These are phyloP conservation scores for Fusarium liriodendri DNA, from an alignment of 2,329 filamentous ascomycete genomes.

Conservation along the genomic window DNA sequence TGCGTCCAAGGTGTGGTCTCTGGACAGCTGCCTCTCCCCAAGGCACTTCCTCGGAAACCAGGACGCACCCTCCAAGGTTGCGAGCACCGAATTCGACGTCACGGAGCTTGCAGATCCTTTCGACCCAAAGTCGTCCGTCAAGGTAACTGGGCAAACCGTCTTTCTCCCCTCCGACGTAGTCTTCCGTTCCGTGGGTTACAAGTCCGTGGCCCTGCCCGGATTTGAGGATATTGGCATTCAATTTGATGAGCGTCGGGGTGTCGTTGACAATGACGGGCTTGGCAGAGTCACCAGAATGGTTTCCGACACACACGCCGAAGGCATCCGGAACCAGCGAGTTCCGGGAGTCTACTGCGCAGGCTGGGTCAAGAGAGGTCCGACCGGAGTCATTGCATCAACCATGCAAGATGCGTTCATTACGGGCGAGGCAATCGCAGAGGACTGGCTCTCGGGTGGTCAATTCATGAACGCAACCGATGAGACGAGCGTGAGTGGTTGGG, in stretches of 20 bases:
- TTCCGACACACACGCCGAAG: conserved; percentile 40
- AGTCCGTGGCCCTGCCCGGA: conserved; percentile 80
- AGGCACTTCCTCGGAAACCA: conserved; percentile 69
- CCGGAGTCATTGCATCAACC: conserved; percentile 94
- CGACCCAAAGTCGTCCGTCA: conserved; percentile 62
- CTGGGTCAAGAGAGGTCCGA: conserved; percentile 96
- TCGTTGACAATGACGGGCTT: conserved; percentile 84
- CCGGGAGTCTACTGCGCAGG: conserved; percentile 91
- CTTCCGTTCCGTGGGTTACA: conserved; percentile 96
- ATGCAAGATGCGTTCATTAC: conserved; percentile 96
- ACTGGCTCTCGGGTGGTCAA: conserved; percentile 68
- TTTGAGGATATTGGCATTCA: conserved; percentile 79
- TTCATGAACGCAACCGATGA: conserved; percentile 51
- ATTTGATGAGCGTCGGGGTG: conserved; percentile 79
- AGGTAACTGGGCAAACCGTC: conserved; percentile 60
- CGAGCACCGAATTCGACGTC: conserved; percentile 75
- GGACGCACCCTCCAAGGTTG: conserved; percentile 61
- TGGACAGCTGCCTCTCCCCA: conserved; percentile 88
- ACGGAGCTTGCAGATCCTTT: conserved; percentile 67
- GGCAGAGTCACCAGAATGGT: conserved; percentile 72
- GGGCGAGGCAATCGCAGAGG: conserved; percentile 83
- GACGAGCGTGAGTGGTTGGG: conserved; percentile 71
- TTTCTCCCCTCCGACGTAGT: conserved; percentile 75
- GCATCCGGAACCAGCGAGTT: conserved; percentile 54
- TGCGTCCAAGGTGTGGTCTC: conserved; percentile 78